A percentile compares a stretch with the other conserved stretches of the same genome.
These are phyloP conservation scores for Phytophthora cryptogea DNA, from an alignment of 352 stramenopile genomes.

Conservation along the genomic window DNA sequence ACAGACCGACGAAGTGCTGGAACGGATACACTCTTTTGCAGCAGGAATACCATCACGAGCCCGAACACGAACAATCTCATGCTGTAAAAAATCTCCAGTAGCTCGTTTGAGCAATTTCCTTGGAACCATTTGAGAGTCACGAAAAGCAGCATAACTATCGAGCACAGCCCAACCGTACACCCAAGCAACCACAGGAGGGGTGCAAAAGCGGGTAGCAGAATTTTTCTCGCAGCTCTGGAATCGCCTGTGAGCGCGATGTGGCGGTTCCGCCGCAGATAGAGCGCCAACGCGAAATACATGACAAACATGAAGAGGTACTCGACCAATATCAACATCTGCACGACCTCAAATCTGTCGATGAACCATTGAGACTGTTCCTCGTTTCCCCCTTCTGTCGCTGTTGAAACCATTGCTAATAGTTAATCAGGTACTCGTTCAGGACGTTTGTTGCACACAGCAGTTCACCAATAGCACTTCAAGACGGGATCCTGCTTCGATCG, in stretches of 20 bases:
- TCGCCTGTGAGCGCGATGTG: constrained; percentile 55
- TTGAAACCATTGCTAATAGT: background rate
- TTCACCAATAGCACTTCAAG: background rate
- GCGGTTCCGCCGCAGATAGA: constrained; percentile 65
- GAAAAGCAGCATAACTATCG: constrained; percentile 33
- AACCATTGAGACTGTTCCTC: constrained; percentile 13
- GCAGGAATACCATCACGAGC: constrained; percentile 53
- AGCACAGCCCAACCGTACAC: constrained; percentile 41
- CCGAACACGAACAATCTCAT: constrained; percentile 58
- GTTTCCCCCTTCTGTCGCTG: constrained; percentile 1
- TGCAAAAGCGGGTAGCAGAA: constrained; percentile 72
- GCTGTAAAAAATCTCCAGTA: constrained; percentile 56
- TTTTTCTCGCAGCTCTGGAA: constrained; percentile 50
- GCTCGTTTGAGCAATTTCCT: constrained; percentile 23
- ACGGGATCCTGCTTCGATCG: background rate
- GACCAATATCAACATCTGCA: constrained; percentile 46
- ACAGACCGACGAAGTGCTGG: constrained; percentile 44
- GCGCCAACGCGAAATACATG: constrained; percentile 46
- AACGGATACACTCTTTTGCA: constrained; percentile 63
- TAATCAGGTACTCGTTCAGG: too few relatives aligned
- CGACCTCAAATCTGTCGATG: constrained; percentile 38
- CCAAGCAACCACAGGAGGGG: constrained; percentile 65
- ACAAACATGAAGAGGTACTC: constrained; percentile 54
- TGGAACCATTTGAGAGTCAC: constrained; percentile 37
- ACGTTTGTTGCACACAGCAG: too few relatives aligned